A percentile compares a stretch with the other conserved stretches of the same genome.
Conservation (phyloP, 495 filamentous ascomycete species). For the Tuber borchii region DNA sequence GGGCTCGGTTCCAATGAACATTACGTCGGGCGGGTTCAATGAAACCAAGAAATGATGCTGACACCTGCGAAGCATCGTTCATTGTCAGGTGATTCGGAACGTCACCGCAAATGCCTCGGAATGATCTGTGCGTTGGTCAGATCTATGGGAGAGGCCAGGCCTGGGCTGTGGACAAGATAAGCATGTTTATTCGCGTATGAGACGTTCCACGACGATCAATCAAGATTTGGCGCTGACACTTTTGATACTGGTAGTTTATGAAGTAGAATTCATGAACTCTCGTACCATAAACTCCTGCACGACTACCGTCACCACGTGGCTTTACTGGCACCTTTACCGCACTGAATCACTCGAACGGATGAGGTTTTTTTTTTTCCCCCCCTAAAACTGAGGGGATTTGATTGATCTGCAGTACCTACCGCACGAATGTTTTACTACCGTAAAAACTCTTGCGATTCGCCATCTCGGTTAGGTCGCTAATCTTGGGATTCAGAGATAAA, state of each 20-base stretch:
- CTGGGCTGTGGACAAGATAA: slow-evolving; percentile 25
- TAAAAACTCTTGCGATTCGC: too few relatives aligned
- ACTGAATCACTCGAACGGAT: not conserved
- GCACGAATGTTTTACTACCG: not conserved
- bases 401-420: not conserved
- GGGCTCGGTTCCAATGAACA: slow-evolving; percentile 11
- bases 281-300: not conserved
- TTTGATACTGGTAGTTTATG: not conserved
- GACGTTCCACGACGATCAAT: slow-evolving; percentile 10
- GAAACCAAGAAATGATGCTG: slow-evolving; percentile 25
- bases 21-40: slow-evolving; percentile 16
- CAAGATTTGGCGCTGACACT: slow-evolving; percentile 7
- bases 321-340: not conserved
- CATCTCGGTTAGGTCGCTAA: too few relatives aligned
- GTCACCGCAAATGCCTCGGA: slow-evolving; percentile 13
- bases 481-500: too few relatives aligned
- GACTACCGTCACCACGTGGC: not conserved
- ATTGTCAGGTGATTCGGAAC: slow-evolving; percentile 15
- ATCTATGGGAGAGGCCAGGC: slow-evolving; percentile 5
- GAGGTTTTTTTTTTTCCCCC: too few relatives aligned
- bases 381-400: not conserved
- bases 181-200: slow-evolving; percentile 12
- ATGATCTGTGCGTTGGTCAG: slow-evolving; percentile 28
- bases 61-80: slow-evolving; percentile 8
- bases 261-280: not conserved